phyloP scores from a whole-genome alignment of 2,329 filamentous ascomycete genomes.

The Hypoxylon sp. region DNA sequence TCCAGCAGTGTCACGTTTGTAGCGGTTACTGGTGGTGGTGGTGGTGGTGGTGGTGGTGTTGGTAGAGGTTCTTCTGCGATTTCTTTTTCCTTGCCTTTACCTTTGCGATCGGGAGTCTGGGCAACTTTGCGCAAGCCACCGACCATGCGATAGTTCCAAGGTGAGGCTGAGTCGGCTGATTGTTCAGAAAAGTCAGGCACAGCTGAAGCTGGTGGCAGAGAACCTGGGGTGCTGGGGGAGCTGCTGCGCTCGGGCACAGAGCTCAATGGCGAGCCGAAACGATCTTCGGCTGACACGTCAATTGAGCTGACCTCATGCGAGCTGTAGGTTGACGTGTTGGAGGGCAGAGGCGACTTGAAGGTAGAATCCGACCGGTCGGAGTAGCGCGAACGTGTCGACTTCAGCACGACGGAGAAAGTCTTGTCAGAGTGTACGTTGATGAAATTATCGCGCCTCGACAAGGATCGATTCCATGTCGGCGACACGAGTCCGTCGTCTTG shows the following conservation, averaged over 20 bases:
- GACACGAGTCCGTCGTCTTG: conserved; percentile 39
- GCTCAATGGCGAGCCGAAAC: conserved; percentile 58
- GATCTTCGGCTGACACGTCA: conserved; percentile 55
- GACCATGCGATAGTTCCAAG: conserved; percentile 63
- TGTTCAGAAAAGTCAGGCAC: conserved; percentile 49
- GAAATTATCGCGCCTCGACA: conserved; percentile 53
- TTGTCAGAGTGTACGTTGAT: conserved; percentile 64
- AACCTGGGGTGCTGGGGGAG: conserved; percentile 48
- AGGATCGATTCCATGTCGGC: conserved; percentile 42
- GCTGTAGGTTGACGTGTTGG: conserved; percentile 55
- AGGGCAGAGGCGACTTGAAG: conserved; percentile 54
- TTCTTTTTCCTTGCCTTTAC: conserved; percentile 52
- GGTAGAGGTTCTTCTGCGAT: conserved; percentile 41
- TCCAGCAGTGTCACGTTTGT: conserved; percentile 30
- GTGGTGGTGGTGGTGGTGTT: conserved; percentile 46
- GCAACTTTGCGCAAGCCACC: conserved; percentile 64
- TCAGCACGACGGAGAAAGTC: conserved; percentile 62
- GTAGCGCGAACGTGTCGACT: conserved; percentile 37
- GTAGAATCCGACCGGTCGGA: conserved; percentile 44
- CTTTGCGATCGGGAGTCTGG: conserved; percentile 50
- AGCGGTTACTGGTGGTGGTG: conserved; percentile 46
- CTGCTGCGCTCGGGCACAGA: conserved; percentile 55
- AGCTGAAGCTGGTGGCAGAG: conserved; percentile 45
- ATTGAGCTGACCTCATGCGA: conserved; percentile 60
- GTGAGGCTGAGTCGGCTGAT: conserved; percentile 46